Conservation (phyloP, 495 filamentous ascomycete genomes). For the Aspergillus kassunensis region DNA sequence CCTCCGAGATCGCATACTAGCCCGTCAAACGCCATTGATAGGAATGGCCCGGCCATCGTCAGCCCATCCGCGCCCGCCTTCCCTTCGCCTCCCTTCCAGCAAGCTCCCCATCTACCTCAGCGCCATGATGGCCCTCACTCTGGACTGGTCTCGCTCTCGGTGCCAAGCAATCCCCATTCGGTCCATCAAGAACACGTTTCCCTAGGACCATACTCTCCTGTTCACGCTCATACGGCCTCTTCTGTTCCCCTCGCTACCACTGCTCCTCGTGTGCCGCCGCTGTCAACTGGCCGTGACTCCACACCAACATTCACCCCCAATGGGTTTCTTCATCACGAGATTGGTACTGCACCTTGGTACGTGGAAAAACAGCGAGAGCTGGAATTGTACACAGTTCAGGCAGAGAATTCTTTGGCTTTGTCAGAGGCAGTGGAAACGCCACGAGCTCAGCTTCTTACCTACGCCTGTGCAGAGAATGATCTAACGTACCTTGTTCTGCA, state of each 20-base stretch:
- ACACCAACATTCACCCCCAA: neutral
- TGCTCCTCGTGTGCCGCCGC: neutral
- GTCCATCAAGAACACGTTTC: neutral
- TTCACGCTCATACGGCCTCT: neutral
- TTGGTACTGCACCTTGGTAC: too few species aligned
- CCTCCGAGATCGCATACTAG: conserved; percentile 13
- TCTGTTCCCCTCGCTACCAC: neutral
- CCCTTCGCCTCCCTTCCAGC: conserved; percentile 10
- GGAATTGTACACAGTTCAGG: too few species aligned
- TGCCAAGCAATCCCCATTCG: neutral
- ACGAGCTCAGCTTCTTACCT: conserved; percentile 50
- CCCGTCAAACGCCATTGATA: conserved; percentile 12
- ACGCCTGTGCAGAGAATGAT: conserved; percentile 56
- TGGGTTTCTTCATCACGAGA: too few species aligned
- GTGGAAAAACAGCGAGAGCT: too few species aligned
- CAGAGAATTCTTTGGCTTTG: neutral
- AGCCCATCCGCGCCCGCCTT: conserved; percentile 5
- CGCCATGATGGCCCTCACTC: neutral
- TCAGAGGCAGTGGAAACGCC: conserved; percentile 41
- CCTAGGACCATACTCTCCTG: neutral
- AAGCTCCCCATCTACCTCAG: neutral
- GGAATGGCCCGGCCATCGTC: conserved; percentile 3
- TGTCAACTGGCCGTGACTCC: neutral
- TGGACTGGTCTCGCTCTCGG: conserved; percentile 1
- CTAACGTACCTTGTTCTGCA: conserved; percentile 63